phyloP scores from a whole-genome alignment of 441 rosid genomes.

The Francoa sonchifolia region DNA sequence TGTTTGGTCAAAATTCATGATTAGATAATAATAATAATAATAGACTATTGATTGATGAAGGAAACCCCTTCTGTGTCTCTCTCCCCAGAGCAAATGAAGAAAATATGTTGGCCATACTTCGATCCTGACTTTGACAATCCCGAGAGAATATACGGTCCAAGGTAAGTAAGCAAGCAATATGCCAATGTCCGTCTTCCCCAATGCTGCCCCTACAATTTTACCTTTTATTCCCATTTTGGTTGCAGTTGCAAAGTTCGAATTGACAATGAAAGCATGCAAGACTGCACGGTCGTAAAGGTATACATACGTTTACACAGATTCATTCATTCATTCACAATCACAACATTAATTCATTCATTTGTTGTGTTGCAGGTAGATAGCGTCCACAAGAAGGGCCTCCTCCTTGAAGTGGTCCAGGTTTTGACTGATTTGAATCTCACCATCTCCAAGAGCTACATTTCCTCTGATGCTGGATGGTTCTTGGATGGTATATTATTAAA shows the following conservation, averaged over 20 bases:
- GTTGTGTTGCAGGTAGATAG: constrained; percentile 33
- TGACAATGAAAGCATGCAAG: constrained; percentile 63
- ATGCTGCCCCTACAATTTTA: not conserved
- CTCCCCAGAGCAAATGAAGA: too few species aligned
- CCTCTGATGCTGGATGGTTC: constrained; percentile 66
- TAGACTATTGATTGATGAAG: too few species aligned
- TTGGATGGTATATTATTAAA: constrained; percentile 39
- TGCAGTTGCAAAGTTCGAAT: constrained; percentile 58
- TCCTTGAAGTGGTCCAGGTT: constrained; percentile 56
- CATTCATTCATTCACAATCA: too few species aligned
- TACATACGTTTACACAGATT: too few species aligned
- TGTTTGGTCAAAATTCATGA: too few species aligned
- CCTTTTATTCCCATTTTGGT: not conserved
- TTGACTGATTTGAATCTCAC: constrained; percentile 55
- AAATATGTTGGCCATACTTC: constrained; percentile 64
- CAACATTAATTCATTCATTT: too few species aligned
- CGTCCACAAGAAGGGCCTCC: constrained; percentile 55
- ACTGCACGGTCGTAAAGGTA: constrained; percentile 58
- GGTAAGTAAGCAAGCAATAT: constrained; percentile 20
- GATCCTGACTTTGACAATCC: constrained; percentile 67
- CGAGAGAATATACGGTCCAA: constrained; percentile 59
- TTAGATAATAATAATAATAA: too few species aligned
- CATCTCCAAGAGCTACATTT: constrained; percentile 51
- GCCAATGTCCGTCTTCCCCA: not conserved
- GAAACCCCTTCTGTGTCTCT: too few species aligned